Base-by-base conservation (phyloP, 164 flowering plant species). In the Berberis thunbergii region DNA sequence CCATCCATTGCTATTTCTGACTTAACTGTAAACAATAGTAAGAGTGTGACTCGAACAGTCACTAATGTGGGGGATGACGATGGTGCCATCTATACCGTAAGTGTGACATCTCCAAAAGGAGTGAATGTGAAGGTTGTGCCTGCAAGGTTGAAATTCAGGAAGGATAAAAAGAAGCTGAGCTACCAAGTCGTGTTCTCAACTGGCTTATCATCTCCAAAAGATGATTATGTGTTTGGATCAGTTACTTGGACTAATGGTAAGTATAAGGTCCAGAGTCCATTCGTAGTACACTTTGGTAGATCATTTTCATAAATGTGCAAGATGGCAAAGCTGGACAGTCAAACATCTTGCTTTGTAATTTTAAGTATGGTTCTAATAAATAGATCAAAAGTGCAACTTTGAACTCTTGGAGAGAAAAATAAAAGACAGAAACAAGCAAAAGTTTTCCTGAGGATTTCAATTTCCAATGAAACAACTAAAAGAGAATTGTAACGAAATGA, bases 1-100 rank as follows among this genome's bases (percentile, higher is more conserved):
- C 96, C 97, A 39, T 85, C 96, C 5, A 87, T 88, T 50, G 83
- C 88, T 10, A 65, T 91, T 43, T 74, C 82, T 63, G 73, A 70
- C 2, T 66, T 82, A 63, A 64, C 60, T 6, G 79, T 70, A 4
- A 75, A 66, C 38, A 57, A 61, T 49, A 75, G 73, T 72, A 82
- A 59, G 77, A 79, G 57, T 41, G 84, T 84, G 64, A 78, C 50
- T 45, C 80, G 91, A 69, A 84, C 81, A 0, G 86, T 83, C 38
- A 83, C 86, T 42, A 88, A 83, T 54, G 86, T 86, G 40, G 86
- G 74, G 1, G 74, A 49, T 10, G 82, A 80, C 1, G 80, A 68
- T 7, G 78, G 76, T 56, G 62, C 86, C 8, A 56, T 45, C 2
- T 91, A 86, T 55, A 67, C 70, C 0, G 88, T 60, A 4, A 72